Conservation (phyloP, 2,329 filamentous ascomycete species). For the Ophiostoma himal-ulmi region DNA sequence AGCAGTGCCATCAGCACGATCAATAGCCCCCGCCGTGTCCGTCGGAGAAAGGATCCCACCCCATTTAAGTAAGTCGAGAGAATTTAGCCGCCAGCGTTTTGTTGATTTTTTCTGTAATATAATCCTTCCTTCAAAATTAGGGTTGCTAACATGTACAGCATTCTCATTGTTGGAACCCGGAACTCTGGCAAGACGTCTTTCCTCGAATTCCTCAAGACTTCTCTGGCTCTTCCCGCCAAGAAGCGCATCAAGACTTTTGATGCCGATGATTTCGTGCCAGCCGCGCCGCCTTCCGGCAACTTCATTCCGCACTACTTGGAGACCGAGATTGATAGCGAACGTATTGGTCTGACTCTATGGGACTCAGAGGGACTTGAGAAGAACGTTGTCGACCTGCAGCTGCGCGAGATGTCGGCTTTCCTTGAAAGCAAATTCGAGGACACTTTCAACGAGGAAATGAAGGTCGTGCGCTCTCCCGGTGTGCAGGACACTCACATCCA, state of each 20-base stretch:
- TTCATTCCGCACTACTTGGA: constrained; percentile 89
- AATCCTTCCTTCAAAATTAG: not conserved
- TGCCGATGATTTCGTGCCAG: constrained; percentile 53
- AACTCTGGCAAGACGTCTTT: constrained; percentile 94
- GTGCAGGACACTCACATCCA: constrained; percentile 96
- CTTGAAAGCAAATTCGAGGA: constrained; percentile 98
- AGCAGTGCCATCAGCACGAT: constrained; percentile 85
- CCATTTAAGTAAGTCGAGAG: constrained; percentile 81
- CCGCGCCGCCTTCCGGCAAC: constrained; percentile 53
- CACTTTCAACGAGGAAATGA: constrained; percentile 95
- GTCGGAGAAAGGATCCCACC: constrained; percentile 93
- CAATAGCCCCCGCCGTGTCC: constrained; percentile 85
- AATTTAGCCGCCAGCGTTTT: too few species aligned
- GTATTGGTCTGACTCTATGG: constrained; percentile 90
- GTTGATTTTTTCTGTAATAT: too few species aligned
- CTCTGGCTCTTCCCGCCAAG: constrained; percentile 74
- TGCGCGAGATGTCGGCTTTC: constrained; percentile 86
- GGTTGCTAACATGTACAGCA: constrained; percentile 45
- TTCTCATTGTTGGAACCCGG: constrained; percentile 82
- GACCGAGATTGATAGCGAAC: constrained; percentile 87
- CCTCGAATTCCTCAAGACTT: constrained; percentile 86
- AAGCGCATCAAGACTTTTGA: constrained; percentile 58
- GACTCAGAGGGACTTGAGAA: constrained; percentile 94
- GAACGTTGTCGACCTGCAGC: constrained; percentile 87
- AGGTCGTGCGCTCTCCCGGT: constrained; percentile 87